Conservation (phyloP, 1,139 yeast species). For the Scheffersomyces lignicola region DNA sequence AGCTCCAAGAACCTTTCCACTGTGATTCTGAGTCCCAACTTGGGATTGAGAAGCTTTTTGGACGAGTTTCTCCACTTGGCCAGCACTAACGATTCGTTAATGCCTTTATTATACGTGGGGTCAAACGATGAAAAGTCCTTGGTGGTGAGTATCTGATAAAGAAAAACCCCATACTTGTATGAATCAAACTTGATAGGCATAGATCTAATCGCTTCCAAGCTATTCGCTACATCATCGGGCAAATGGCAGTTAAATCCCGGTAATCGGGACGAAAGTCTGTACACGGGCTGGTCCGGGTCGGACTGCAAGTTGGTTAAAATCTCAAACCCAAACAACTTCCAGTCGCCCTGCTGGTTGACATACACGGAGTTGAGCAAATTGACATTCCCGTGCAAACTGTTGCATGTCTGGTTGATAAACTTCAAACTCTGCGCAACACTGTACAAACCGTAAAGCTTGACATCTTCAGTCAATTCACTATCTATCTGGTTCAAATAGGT, state of each 20-base stretch:
- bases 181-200: constrained; percentile 59
- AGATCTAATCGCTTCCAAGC: constrained; percentile 39
- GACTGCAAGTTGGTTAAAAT: constrained; percentile 52
- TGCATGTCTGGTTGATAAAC: constrained; percentile 63
- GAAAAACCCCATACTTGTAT: constrained; percentile 58
- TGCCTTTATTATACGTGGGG: constrained; percentile 2
- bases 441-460: constrained; percentile 59
- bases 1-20: constrained; percentile 50
- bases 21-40: constrained; percentile 41
- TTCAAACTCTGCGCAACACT: constrained; percentile 56
- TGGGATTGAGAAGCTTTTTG: constrained; percentile 11
- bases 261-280: constrained; percentile 24
- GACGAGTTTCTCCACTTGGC: not conserved
- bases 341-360: constrained; percentile 69
- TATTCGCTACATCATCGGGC: constrained; percentile 44
- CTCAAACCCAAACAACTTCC: constrained; percentile 87
- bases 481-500: constrained; percentile 26
- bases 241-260: constrained; percentile 28
- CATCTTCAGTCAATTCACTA: constrained; percentile 29
- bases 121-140: constrained; percentile 10
- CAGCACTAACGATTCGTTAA: not conserved
- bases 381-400: constrained; percentile 66
- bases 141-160: constrained; percentile 44
- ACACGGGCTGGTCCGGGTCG: constrained; percentile 52
- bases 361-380: constrained; percentile 54